Base-by-base conservation (phyloP, 2,329 filamentous ascomycete genomes). In the Blastomyces gilchristii region DNA sequence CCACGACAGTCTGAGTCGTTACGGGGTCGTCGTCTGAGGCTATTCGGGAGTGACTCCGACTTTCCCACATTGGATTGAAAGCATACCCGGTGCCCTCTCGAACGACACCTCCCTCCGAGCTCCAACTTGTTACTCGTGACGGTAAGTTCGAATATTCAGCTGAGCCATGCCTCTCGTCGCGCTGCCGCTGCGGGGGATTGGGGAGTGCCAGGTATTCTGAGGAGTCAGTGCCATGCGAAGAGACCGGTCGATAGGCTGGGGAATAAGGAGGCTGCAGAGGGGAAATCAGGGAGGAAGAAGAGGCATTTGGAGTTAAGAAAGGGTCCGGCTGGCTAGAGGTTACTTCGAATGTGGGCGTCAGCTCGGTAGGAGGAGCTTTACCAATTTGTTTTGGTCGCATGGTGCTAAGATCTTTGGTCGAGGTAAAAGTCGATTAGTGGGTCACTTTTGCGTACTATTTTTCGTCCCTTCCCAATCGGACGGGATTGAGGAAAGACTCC, bases 1-100 rank as follows among this genome's bases (percentile, higher is more conserved):
- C 85, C 18, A 85, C 85, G 2, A 89, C 87, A 1, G 87, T 89
- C 75, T 89, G 86, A 0, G 86, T 89, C 69, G 88, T 89, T 61
- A 88, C 75, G 69, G 81, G 79, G 25, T 86, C 82, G 34, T 87
- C 85, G 56, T 88, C 84, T 69, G 84, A 87, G n/a, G 80, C 83
- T 25, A 82, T 78, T 65, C 82, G 76, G 59, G 85, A 87, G 2
- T 82, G 81, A 14, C 81, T 79, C 67, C 81, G 77, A 4, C 83
- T 85, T 65, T 87, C 84, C 64, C 83, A 82, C 67, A 85, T 87
- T 0, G 83, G 84, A 79, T 85, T 65, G 74, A 81, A 60, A 69
- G 78, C 67, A 72, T 78, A 76, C 1, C 70, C 69, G 69, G 81
- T 77, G 65, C 81, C 83, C 68, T 83, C 81, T 66, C 80, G 77